A percentile compares a stretch with the other conserved stretches of the same genome.
Evolutionary conservation across 257 asterid genomes (phyloP).

Genomic region (Ilex asprella): DNA sequence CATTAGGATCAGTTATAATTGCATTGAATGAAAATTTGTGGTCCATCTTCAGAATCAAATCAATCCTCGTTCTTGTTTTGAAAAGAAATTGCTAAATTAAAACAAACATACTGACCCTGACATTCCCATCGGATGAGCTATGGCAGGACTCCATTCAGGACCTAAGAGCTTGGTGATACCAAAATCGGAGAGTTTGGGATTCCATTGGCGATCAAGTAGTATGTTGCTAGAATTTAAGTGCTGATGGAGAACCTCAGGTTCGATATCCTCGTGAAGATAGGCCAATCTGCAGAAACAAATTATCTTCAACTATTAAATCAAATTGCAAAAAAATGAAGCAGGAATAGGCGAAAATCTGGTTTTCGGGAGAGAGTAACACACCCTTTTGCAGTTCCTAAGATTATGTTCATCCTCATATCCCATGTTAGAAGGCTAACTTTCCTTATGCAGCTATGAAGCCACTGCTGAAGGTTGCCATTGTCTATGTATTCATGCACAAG

Average conservation of each 20-base stretch:
- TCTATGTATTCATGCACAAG: constrained; percentile 42
- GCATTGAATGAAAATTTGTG: no score
- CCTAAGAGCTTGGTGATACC: constrained; percentile 34
- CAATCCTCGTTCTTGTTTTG: no score
- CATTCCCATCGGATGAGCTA: constrained; percentile 31
- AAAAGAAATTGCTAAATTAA: not conserved
- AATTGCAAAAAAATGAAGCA: no score
- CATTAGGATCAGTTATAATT: no score
- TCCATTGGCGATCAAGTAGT: constrained; percentile 53
- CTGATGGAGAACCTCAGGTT: constrained; percentile 30
- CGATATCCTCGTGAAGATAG: constrained; percentile 52
- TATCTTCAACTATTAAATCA: no score
- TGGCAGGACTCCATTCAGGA: constrained; percentile 19
- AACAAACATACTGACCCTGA: constrained; percentile 20
- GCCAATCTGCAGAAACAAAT: constrained; percentile 19
- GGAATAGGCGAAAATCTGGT: not conserved
- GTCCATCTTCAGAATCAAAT: no score
- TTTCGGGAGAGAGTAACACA: constrained; percentile 5
- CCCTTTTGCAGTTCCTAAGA: constrained; percentile 70
- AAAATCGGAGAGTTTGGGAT: constrained; percentile 45
- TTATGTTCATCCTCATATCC: constrained; percentile 39
- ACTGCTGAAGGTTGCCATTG: constrained; percentile 44
- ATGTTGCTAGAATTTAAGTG: constrained; percentile 47
- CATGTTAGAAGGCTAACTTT: constrained; percentile 42
- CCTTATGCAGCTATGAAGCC: constrained; percentile 36